These are phyloP conservation scores for Scheffersomyces illinoinensis DNA, from an alignment of 1,139 yeast species.

Conservation along the genomic window DNA sequence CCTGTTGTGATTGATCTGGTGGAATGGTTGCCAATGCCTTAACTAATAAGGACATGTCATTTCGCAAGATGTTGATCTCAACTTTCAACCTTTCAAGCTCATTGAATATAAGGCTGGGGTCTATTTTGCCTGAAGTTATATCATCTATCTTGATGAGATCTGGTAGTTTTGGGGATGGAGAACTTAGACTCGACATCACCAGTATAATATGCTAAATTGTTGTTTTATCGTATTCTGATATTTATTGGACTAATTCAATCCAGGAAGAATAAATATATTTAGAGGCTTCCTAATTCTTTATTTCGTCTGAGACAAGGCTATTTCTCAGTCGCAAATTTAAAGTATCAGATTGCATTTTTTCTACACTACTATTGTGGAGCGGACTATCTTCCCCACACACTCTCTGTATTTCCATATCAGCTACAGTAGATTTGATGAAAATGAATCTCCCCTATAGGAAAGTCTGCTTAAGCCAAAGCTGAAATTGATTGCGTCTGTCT, in stretches of 20 bases:
- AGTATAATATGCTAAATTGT: neutral
- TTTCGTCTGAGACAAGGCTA: neutral
- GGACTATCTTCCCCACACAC: neutral
- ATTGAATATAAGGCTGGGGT: constrained; percentile 35
- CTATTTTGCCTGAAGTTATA: constrained; percentile 44
- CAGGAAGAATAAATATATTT: neutral
- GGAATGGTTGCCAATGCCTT: constrained; percentile 42
- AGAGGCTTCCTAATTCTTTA: neutral
- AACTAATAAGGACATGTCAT: constrained; percentile 44
- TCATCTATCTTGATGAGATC: constrained; percentile 48
- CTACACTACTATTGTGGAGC: neutral
- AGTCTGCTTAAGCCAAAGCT: too few species aligned
- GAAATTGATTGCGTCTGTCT: too few species aligned
- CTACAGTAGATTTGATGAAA: too few species aligned
- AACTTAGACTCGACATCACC: neutral
- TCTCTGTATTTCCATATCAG: neutral
- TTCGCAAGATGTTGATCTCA: constrained; percentile 45
- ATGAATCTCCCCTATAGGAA: too few species aligned
- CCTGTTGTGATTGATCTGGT: constrained; percentile 36
- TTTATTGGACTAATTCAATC: neutral
- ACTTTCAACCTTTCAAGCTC: constrained; percentile 45
- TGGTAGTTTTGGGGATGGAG: constrained; percentile 23
- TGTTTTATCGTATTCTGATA: neutral
- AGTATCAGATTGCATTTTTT: neutral
- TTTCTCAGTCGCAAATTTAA: neutral